phyloP scores from a whole-genome alignment of 1,284 basidiomycete species.

The Hemileia vastatrix region DNA sequence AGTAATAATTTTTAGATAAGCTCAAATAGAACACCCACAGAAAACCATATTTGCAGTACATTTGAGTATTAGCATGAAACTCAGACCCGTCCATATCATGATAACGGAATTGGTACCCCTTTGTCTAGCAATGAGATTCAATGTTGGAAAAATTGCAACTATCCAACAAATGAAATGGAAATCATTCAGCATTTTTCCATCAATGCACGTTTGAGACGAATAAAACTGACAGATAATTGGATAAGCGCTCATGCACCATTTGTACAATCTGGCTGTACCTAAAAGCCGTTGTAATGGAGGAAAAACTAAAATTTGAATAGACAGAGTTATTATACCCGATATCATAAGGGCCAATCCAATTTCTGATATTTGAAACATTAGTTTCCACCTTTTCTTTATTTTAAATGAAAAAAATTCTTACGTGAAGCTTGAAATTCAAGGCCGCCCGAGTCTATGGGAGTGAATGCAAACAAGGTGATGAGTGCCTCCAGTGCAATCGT shows the following conservation, averaged over 20 bases:
- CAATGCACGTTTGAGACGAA: constrained; percentile 40
- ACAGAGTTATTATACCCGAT: constrained; percentile 37
- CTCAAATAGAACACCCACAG: constrained; percentile 4
- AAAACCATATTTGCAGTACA: constrained; percentile 28
- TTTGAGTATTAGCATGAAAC: constrained; percentile 31
- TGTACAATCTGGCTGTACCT: constrained; percentile 42
- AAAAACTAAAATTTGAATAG: constrained; percentile 43
- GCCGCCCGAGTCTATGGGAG: background rate
- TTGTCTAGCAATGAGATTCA: constrained; percentile 1
- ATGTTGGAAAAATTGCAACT: constrained; percentile 2
- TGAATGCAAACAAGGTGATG: constrained; percentile 8
- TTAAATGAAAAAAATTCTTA: background rate
- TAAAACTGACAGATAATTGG: constrained; percentile 34
- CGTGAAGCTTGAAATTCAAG: background rate
- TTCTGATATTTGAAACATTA: constrained; percentile 7
- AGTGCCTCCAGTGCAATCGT: constrained; percentile 8
- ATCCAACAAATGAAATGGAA: constrained; percentile 1
- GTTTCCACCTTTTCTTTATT: background rate
- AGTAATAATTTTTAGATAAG: background rate
- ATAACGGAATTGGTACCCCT: background rate
- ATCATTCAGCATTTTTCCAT: constrained; percentile 3
- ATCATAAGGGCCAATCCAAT: constrained; percentile 39
- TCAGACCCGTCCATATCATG: constrained; percentile 25
- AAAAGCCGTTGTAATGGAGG: constrained; percentile 39
- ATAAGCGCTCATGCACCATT: constrained; percentile 37